Evolutionary conservation across 352 stramenopile species (phyloP).

Genomic region (Stephanocyclus meneghinianus): DNA sequence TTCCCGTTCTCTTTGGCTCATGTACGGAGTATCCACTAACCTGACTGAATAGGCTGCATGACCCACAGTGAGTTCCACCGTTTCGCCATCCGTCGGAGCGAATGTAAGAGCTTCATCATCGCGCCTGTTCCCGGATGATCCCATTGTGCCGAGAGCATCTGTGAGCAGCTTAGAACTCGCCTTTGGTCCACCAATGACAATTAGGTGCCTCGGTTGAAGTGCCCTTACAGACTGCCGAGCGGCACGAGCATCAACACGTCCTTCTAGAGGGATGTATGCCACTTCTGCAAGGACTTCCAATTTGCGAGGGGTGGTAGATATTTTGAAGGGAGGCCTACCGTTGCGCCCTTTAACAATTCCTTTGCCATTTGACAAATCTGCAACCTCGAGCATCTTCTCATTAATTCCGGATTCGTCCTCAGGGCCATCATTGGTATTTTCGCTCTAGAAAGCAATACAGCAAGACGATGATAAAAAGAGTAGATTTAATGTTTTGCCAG

Average conservation of each 20-base stretch:
- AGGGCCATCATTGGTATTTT: slow-evolving; percentile 27
- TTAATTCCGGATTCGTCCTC: slow-evolving; percentile 47
- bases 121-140: slow-evolving; percentile 3
- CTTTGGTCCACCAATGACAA: slow-evolving; percentile 71
- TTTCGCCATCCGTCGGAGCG: slow-evolving; percentile 63
- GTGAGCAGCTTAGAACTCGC: slow-evolving; percentile 40
- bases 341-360: slow-evolving; percentile 81
- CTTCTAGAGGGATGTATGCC: slow-evolving; percentile 77
- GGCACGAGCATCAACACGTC: slow-evolving; percentile 67
- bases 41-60: slow-evolving; percentile 78
- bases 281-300: slow-evolving; percentile 80
- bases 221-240: slow-evolving; percentile 76
- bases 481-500: neutral
- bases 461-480: neutral
- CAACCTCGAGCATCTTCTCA: slow-evolving; percentile 69
- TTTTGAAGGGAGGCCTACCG: slow-evolving; percentile 76
- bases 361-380: slow-evolving; percentile 77
- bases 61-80: slow-evolving; percentile 67
- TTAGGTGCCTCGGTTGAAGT: slow-evolving; percentile 76
- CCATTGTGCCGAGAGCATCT: slow-evolving; percentile 29
- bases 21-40: slow-evolving; percentile 76
- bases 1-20: slow-evolving; percentile 61
- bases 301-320: slow-evolving; percentile 55
- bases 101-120: slow-evolving; percentile 29
- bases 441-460: neutral